Evolutionary conservation across 345 rosid species (phyloP), one percentile per base, ranked within the genome.

Genomic region (Carallia pectinifolia): DNA sequence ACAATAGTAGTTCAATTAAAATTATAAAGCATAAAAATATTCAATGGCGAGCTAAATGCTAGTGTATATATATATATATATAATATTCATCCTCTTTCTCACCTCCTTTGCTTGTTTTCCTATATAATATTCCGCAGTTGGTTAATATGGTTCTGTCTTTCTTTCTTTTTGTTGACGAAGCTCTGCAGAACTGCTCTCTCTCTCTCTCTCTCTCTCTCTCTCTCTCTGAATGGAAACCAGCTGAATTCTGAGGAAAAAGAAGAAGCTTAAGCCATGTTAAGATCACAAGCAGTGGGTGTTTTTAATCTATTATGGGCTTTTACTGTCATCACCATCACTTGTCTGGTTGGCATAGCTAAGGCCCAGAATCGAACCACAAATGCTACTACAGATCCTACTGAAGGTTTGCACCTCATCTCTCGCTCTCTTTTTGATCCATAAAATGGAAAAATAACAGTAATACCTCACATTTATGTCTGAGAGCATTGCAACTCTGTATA

Each of bases 281-380:
- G 6, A 5, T 53, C 30, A 5, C 4, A 40, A 6, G 15, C 15
- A 23, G 33, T 30, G 34, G 4, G 9, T 1, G 27, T 39, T 0
- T 6, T 37, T 10, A 53, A 19, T 29, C 6, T 50, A 13, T 12
- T 33, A 1, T 44, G 4, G 36, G 58, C 48, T 31, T 12, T 55
- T 29, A 62, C 23, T 15, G 3, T 12, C 50, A 10, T 7, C 16
- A 40, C 15, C 48, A 12, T 16, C 16, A 44, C 50, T 0, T 10
- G 16, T 44, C 50, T 44, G 50, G 16, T 16, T 37, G 52, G 50
- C 40, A 13, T 61, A 68, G 77, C 63, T 33, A 48, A 10, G 7
- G 78, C 73, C 4, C 78, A 74, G 33, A 74, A 36, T 74, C 73
- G 44, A 68, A 56, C 69, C 62, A 13, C 69, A 62, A 39, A 23